Percentiles rank a stretch among this genome's conserved stretches.
These are phyloP conservation scores for Cryphonectria radicalis DNA, from an alignment of 2,329 filamentous ascomycete genomes.

Conservation along the genomic window DNA sequence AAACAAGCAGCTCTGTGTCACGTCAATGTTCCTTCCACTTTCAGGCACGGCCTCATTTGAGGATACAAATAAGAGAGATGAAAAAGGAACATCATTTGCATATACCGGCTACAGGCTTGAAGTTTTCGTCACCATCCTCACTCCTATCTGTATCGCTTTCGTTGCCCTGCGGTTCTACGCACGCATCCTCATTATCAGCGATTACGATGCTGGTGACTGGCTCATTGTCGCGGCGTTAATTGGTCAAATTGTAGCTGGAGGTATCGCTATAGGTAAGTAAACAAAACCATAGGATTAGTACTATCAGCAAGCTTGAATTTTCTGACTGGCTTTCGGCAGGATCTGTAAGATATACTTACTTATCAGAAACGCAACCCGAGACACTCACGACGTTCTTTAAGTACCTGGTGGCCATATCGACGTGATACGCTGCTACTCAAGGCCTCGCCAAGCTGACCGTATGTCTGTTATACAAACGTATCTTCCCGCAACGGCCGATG, in stretches of 20 bases:
- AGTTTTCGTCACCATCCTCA: conserved; percentile 2
- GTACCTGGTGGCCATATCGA: conserved; percentile 31
- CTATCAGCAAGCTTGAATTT: not conserved
- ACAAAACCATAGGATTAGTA: not conserved
- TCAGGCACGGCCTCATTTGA: not conserved
- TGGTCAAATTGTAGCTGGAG: conserved; percentile 10
- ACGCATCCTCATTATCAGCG: not conserved
- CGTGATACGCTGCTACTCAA: conserved; percentile 31
- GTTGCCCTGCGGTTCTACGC: conserved; percentile 8
- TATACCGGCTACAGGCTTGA: conserved; percentile 7
- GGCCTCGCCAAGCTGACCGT: conserved; percentile 32
- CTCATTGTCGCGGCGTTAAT: not conserved
- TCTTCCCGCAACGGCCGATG: conserved; percentile 30
- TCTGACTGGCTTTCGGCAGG: not conserved
- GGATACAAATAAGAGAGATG: not conserved
- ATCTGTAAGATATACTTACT: not conserved
- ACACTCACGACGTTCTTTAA: conserved; percentile 28
- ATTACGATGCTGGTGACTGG: not conserved
- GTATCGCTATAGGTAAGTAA: conserved; percentile 11
- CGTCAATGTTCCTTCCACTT: not conserved
- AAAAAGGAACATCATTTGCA: not conserved
- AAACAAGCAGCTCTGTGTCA: not conserved
- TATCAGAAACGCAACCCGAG: not conserved
- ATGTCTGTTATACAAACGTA: conserved; percentile 29
- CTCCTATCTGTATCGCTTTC: not conserved